Conservation (phyloP, 1,139 yeast genomes). For the Hemisphaericaspora subhashii region DNA sequence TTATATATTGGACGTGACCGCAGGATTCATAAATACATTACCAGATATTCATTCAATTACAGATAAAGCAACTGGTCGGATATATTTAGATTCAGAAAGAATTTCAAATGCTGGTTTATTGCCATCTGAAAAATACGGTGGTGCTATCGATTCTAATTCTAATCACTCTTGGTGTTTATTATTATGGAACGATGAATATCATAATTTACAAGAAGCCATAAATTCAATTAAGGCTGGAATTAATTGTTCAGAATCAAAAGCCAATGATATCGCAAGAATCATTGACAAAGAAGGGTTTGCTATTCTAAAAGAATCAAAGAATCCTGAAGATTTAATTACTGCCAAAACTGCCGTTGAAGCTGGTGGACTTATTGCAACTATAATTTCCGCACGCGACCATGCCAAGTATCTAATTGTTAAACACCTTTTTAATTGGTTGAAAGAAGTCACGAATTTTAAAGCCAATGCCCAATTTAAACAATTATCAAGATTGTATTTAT, state of each 20-base stretch:
- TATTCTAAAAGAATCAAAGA: conserved; percentile 23
- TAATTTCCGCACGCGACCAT: conserved; percentile 49
- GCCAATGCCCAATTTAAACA: conserved; percentile 27
- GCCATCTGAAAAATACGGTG: conserved; percentile 30
- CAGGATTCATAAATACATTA: conserved; percentile 33
- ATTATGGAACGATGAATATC: conserved; percentile 76
- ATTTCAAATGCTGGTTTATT: conserved; percentile 33
- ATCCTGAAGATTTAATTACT: conserved; percentile 21
- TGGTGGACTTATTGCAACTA: conserved; percentile 57
- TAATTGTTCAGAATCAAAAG: conserved; percentile 23
- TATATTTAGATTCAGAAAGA: conserved; percentile 24
- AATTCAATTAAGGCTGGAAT: conserved; percentile 40
- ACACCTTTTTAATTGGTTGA: conserved; percentile 51
- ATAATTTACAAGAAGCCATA: conserved; percentile 52
- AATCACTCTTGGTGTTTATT: conserved; percentile 43
- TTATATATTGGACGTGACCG: conserved; percentile 48
- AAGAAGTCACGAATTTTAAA: conserved; percentile 34
- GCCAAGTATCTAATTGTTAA: conserved; percentile 47
- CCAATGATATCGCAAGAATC: conserved; percentile 33
- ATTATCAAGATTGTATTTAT: conserved; percentile 21
- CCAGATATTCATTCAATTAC: conserved; percentile 35
- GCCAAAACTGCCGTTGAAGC: conserved; percentile 38
- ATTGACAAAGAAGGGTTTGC: conserved; percentile 36
- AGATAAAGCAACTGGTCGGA: conserved; percentile 18
- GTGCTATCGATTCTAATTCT: conserved; percentile 27